Evolutionary conservation across 208 protist genomes (phyloP).

Genomic region (Zelonia costaricensis): DNA sequence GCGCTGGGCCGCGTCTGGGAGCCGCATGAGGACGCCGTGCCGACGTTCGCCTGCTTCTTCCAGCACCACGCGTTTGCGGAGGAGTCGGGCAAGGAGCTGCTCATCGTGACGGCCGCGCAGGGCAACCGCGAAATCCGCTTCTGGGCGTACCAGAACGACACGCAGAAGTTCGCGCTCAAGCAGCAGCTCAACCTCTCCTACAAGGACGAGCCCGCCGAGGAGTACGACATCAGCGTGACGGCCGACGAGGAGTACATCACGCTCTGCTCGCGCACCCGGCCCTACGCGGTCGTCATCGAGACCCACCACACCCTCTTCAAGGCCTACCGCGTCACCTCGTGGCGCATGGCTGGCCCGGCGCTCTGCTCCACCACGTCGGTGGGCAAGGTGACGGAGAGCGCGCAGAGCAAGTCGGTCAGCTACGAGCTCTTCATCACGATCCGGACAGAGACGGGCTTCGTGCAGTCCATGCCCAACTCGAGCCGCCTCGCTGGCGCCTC

Average conservation of each 20-base stretch:
- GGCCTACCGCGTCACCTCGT: conserved; percentile 80
- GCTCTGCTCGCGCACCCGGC: conserved; percentile 57
- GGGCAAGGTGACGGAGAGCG: conserved; percentile 70
- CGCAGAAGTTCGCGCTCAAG: conserved; percentile 76
- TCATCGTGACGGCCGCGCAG: conserved; percentile 76
- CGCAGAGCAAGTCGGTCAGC: conserved; percentile 66
- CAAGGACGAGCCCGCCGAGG: conserved; percentile 32
- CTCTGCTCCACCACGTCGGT: conserved; percentile 71
- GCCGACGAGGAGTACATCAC: conserved; percentile 88
- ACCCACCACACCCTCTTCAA: conserved; percentile 76
- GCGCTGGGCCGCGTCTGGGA: conserved; percentile 79
- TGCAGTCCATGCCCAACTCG: conserved; percentile 69
- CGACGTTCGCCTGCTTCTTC: conserved; percentile 87
- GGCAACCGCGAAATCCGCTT: conserved; percentile 85
- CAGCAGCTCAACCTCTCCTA: conserved; percentile 76
- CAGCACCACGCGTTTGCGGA: conserved; percentile 55
- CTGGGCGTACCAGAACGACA: conserved; percentile 73
- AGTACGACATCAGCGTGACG: conserved; percentile 77
- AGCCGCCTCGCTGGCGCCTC: conserved; percentile 72
- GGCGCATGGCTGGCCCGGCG: conserved; percentile 62
- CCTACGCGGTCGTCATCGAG: conserved; percentile 80
- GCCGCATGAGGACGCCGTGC: conserved; percentile 69
- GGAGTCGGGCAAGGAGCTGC: conserved; percentile 47
- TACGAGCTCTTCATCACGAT: conserved; percentile 81
- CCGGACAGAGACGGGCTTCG: conserved; percentile 72